Conservation (phyloP, 225 moss, liverwort and hornwort species). For the Physcomitrium patens region DNA sequence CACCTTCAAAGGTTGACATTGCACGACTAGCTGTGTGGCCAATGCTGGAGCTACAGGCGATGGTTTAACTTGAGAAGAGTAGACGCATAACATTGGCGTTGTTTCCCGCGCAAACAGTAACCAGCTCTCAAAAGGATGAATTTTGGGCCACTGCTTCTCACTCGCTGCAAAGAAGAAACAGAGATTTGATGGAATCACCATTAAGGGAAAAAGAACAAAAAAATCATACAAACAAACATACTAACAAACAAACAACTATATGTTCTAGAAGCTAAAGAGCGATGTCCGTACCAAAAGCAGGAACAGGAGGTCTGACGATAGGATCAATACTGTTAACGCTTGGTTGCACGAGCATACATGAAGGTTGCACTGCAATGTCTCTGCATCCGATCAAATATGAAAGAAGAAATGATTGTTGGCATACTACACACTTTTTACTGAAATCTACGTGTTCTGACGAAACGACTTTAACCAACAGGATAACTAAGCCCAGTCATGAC, state of each 20-base stretch:
- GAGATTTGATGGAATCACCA: conserved; percentile 13
- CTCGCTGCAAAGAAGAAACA: conserved; percentile 63
- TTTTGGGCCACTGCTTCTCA: conserved; percentile 94
- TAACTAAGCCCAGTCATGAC: conserved; percentile 7
- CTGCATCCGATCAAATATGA: conserved; percentile 45
- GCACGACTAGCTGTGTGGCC: conserved; percentile 87
- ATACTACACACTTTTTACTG: not conserved
- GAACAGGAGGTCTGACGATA: conserved; percentile 68
- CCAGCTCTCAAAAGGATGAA: conserved; percentile 86
- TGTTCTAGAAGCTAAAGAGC: conserved; percentile 14
- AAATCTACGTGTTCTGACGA: not conserved
- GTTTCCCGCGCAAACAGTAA: conserved; percentile 55
- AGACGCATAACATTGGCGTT: conserved; percentile 80
- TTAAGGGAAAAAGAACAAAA: not conserved
- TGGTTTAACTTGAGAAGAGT: conserved; percentile 85
- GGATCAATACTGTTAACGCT: conserved; percentile 58
- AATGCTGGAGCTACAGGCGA: conserved; percentile 82
- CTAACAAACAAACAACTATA: conserved; percentile 11
- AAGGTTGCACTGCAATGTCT: conserved; percentile 73
- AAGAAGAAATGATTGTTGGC: not conserved
- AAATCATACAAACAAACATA: conserved; percentile 15
- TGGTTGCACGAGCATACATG: conserved; percentile 86
- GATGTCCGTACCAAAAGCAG: conserved; percentile 77
- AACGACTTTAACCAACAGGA: not conserved
- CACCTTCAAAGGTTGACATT: conserved; percentile 95